Base-by-base conservation (phyloP, 2,329 filamentous ascomycete genomes). In the Rutstroemia sp. region DNA sequence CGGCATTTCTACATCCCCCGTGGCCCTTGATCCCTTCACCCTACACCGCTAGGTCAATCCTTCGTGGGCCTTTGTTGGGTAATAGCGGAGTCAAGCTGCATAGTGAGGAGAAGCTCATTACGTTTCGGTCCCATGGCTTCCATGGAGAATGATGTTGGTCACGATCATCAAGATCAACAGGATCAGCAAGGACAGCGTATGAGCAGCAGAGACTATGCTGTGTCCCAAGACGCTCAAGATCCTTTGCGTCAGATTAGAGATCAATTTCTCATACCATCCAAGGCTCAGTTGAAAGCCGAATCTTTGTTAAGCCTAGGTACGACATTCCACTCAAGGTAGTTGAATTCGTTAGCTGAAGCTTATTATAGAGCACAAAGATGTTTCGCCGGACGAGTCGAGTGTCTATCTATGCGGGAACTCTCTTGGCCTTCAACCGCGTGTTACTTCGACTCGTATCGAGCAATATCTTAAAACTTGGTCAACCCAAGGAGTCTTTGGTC, bases 401-500 rank as follows among this genome's bases (percentile, higher is more conserved):
- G 83, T 87, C 58, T 92, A 92, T 66, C 78, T 92, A 44, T 91
- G 87, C 66, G 88, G 88, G 41, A 92, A 92, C 70, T 91, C 87
- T 0, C 77, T 92, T 4, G 88, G 88, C 23, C 75, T 90, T 16
- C 88, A 92, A 68, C 88, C 88, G 46, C 80, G 77, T 59, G 76
- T 79, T 56, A 87, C 85, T 1, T 75, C 78, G 41, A 75, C 77
- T 41, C 86, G 88, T 57, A 77, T 92, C 64, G 76, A 82, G 58
- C 78, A 83, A 54, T 89, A 90, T 67, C 77, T 92, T 30, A 76
- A 80, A 39, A 87, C 86, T 25, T 92, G 88, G 88, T 84, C 84
- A 4, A 85, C 81, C 1, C 88, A 90, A 67, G 88, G 83, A 12
- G 88, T 92, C 9, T 84, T 83, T 56, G 88, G 87, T 1, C 88